Conservation (phyloP, 371 early-diverging fungal genomes). For the Cladochytrium tenue region DNA sequence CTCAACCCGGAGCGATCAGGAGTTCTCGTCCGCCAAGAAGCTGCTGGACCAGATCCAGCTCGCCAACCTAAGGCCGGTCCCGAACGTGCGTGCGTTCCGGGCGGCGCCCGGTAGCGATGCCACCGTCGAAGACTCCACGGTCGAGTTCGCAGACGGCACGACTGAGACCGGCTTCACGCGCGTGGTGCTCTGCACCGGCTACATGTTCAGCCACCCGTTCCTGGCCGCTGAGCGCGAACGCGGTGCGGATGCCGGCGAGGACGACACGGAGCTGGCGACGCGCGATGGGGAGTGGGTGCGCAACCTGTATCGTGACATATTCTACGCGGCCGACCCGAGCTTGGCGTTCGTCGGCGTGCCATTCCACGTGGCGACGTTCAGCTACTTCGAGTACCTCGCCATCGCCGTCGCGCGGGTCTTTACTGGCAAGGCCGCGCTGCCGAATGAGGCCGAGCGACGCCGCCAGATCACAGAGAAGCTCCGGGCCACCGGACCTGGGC, state of each 20-base stretch:
- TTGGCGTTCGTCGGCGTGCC: neutral
- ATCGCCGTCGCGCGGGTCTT: neutral
- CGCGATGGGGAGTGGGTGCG: neutral
- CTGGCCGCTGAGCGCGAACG: too few species aligned
- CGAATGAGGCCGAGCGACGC: neutral
- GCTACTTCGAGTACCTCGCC: neutral
- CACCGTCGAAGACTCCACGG: too few species aligned
- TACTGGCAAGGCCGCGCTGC: neutral
- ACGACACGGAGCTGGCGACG: too few species aligned
- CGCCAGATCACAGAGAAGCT: neutral
- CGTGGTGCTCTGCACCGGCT: neutral
- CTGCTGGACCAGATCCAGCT: too few species aligned
- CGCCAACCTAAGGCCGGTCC: too few species aligned
- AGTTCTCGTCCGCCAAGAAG: too few species aligned
- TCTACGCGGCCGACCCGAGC: neutral
- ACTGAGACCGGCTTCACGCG: neutral
- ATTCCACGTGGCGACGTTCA: neutral
- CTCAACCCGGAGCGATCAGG: neutral
- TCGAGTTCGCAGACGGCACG: neutral
- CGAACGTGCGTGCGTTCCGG: too few species aligned
- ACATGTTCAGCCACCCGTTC: neutral
- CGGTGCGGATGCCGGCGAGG: neutral
- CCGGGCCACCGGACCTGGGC: neutral
- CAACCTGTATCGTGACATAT: neutral
- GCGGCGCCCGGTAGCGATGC: too few species aligned